A percentile compares a stretch with the other conserved stretches of the same genome.
phyloP scores from a whole-genome alignment of 352 stramenopile species.

The Saprolegnia parasitica region DNA sequence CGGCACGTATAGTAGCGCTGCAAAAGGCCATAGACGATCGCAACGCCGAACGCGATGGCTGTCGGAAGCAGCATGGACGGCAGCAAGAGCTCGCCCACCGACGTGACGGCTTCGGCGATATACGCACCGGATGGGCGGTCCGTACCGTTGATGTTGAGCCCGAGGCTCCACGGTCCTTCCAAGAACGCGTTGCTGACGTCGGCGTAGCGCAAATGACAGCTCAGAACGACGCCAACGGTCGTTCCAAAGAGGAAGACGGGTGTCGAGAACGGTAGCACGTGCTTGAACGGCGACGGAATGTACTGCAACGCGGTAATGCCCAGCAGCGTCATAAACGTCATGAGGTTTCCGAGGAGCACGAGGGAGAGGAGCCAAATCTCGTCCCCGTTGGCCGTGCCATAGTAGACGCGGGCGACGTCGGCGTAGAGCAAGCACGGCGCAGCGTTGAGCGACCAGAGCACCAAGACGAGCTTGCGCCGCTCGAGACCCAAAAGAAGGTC shows the following conservation, averaged over 20 bases:
- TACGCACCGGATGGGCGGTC: neutral
- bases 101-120: neutral
- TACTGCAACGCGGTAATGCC: neutral
- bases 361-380: constrained; percentile 18
- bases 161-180: neutral
- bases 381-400: constrained; percentile 17
- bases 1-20: neutral
- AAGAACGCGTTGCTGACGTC: neutral
- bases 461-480: constrained; percentile 13
- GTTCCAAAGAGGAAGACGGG: constrained; percentile 8
- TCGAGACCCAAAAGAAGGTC: constrained; percentile 13
- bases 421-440: constrained; percentile 14
- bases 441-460: neutral
- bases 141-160: neutral
- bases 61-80: neutral
- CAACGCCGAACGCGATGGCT: neutral
- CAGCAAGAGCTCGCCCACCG: neutral
- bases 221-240: neutral
- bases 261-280: constrained; percentile 9
- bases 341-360: constrained; percentile 8
- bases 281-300: neutral
- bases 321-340: neutral
- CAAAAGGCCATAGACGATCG: neutral
- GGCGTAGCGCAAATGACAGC: neutral
- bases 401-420: constrained; percentile 22